phyloP scores from a whole-genome alignment of 2,329 filamentous ascomycete genomes.

The Monosporascus cannonballus region DNA sequence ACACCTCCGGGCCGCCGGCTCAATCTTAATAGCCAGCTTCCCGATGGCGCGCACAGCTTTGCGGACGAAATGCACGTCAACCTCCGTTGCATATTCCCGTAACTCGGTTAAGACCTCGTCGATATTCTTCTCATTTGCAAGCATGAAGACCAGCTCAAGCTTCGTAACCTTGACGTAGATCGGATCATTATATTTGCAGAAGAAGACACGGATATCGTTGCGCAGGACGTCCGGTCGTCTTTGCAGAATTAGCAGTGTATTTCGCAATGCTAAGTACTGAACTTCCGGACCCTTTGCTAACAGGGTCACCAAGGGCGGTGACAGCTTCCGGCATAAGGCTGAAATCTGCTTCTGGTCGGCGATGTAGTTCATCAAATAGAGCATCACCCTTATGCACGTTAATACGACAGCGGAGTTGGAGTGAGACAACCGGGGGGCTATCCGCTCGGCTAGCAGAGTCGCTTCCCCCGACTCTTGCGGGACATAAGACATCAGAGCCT shows the following conservation, averaged over 20 bases:
- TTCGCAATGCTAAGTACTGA: slow-evolving; percentile 92
- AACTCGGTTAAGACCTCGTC: slow-evolving; percentile 90
- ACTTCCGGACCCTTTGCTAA: slow-evolving; percentile 95
- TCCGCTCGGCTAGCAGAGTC: slow-evolving; percentile 82
- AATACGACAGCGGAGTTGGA: slow-evolving; percentile 95
- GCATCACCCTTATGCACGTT: slow-evolving; percentile 90
- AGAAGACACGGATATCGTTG: slow-evolving; percentile 97
- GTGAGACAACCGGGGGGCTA: slow-evolving; percentile 91
- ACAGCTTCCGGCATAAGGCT: slow-evolving; percentile 83
- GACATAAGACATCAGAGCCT: slow-evolving; percentile 96
- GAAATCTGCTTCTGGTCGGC: slow-evolving; percentile 83
- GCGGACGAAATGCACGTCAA: slow-evolving; percentile 96
- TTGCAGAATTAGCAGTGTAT: slow-evolving; percentile 90
- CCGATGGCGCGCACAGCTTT: slow-evolving; percentile 97
- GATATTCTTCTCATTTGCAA: slow-evolving; percentile 92
- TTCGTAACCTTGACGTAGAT: slow-evolving; percentile 99
- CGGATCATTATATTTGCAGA: slow-evolving; percentile 99
- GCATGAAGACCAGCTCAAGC: slow-evolving; percentile 97
- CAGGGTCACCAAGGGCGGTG: slow-evolving; percentile 88
- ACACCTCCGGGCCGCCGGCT: slow-evolving; percentile 82
- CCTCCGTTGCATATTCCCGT: slow-evolving; percentile 94
- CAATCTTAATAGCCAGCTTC: slow-evolving; percentile 98
- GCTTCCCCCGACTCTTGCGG: slow-evolving; percentile 88
- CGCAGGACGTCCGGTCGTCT: slow-evolving; percentile 85
- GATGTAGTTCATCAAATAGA: slow-evolving; percentile 99